Evolutionary conservation across 306 rosid genomes (phyloP), one percentile per base, ranked within the genome.

Genomic region (Dalbergia cultrata): DNA sequence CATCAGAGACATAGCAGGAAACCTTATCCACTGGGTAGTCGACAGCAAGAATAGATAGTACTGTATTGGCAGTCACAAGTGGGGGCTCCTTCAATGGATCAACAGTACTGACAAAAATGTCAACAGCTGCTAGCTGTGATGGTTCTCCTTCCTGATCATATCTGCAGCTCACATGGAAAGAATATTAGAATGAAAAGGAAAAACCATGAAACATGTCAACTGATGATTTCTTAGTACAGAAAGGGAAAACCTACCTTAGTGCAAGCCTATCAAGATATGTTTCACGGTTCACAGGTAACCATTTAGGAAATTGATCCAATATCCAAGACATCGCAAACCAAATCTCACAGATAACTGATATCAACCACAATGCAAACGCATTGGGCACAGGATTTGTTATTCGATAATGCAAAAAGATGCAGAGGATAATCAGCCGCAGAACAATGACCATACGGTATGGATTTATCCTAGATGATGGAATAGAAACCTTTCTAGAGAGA

Each of bases 251-350:
- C 34, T 61, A 93, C 97, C 98, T 88, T 76, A 93, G 79, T 69
- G 97, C 88, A 78, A 93, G 98, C 75, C 98, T 90, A 74, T 93
- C 98, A 35, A 93, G 93, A 90, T 93, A 93, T 72, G 98, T 93
- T 76, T 93, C 97, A 62, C 98, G 98, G 83, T 93, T 93, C 37
- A 93, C 91, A 52, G 98, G 97, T 41, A 90, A 88, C 98, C 98
- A 93, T 83, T 93, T 93, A 0, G 94, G 98, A 76, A 93, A 91
- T 76, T 93, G 98, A 93, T 93, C 98, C 45, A 93, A 84, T 64
- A 93, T 93, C 98, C 98, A 93, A 69, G 98, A 93, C 3, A 93
- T 86, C 35, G 98, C 98, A 67, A 93, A 93, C 98, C 98, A 93
- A 78, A 93, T 88, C 94, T 93, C 98, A 80, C 98, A 93, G 21